Evolutionary conservation across 345 rosid genomes (phyloP).

Genomic region (Odontarrhena argentea): DNA sequence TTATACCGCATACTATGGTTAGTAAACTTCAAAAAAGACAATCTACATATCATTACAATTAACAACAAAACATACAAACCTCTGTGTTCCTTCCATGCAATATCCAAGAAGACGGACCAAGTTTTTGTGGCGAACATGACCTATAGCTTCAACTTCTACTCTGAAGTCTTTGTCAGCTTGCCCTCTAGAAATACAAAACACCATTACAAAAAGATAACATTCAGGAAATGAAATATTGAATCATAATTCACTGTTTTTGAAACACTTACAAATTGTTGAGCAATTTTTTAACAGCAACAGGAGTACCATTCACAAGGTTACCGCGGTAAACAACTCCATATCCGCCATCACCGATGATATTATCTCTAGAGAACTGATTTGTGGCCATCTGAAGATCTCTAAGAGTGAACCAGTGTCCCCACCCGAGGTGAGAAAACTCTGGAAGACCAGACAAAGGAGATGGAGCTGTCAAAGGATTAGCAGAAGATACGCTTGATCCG

Average conservation of each 20-base stretch:
- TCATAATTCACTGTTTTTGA: background rate
- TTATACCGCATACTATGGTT: background rate
- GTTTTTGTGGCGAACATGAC: conserved; percentile 92
- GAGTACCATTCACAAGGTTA: conserved; percentile 68
- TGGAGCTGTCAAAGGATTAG: conserved; percentile 66
- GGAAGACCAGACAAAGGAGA: conserved; percentile 90
- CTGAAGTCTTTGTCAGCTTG: conserved; percentile 97
- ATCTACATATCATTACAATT: background rate
- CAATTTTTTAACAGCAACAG: conserved; percentile 92
- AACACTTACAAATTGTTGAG: conserved; percentile 81
- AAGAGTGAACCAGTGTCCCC: conserved; percentile 99
- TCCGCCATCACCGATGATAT: conserved; percentile 62
- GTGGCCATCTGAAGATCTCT: conserved; percentile 88
- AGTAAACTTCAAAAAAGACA: conserved; percentile 13
- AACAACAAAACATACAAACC: conserved; percentile 45
- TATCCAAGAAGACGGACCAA: conserved; percentile 92
- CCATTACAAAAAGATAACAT: conserved; percentile 14
- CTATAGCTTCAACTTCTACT: conserved; percentile 97
- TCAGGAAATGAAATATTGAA: conserved; percentile 6
- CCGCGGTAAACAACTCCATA: conserved; percentile 94
- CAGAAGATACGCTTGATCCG: conserved; percentile 51
- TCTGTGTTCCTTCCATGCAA: conserved; percentile 95
- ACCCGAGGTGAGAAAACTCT: conserved; percentile 88
- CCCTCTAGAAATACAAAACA: conserved; percentile 58
- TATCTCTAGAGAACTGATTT: conserved; percentile 62